Evolutionary conservation across 2,329 filamentous ascomycete genomes (phyloP).

Genomic region (Pestalotiopsis fici): DNA sequence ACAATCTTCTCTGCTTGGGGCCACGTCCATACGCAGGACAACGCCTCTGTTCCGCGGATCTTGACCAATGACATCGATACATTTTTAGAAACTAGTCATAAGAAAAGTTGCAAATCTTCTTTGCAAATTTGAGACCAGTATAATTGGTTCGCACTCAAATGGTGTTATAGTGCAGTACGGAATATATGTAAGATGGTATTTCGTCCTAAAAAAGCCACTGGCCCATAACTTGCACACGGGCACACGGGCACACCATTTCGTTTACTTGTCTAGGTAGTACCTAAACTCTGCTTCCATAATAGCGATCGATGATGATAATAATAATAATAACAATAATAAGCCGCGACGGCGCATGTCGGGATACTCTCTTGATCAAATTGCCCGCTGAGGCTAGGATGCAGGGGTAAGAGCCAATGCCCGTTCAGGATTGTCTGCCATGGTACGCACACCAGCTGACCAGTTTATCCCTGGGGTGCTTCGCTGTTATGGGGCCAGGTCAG

Average conservation of each 20-base stretch:
- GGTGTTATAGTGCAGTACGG: not conserved
- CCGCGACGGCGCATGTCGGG: not conserved
- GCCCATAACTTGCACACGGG: not conserved
- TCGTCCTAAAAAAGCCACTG: not conserved
- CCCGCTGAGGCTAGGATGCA: constrained; percentile 7
- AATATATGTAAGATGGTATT: not conserved
- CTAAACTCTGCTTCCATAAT: not conserved
- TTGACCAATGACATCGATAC: not conserved
- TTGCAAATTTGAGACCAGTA: not conserved
- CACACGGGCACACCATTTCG: not conserved
- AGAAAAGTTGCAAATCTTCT: not conserved
- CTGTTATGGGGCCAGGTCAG: not conserved
- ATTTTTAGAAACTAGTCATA: not conserved
- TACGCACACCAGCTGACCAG: constrained; percentile 10
- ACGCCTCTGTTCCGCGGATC: not conserved
- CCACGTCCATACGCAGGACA: not conserved
- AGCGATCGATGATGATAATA: not conserved
- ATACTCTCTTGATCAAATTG: not conserved
- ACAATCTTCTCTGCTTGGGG: not conserved
- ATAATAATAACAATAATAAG: not conserved
- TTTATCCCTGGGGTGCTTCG: constrained; percentile 1
- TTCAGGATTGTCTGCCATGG: not conserved
- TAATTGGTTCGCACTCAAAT: not conserved
- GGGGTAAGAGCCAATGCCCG: constrained; percentile 7
- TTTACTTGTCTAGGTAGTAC: not conserved